Conservation (phyloP, 805 yeast species). For the Cyberlindnera euphorbiiphila region DNA sequence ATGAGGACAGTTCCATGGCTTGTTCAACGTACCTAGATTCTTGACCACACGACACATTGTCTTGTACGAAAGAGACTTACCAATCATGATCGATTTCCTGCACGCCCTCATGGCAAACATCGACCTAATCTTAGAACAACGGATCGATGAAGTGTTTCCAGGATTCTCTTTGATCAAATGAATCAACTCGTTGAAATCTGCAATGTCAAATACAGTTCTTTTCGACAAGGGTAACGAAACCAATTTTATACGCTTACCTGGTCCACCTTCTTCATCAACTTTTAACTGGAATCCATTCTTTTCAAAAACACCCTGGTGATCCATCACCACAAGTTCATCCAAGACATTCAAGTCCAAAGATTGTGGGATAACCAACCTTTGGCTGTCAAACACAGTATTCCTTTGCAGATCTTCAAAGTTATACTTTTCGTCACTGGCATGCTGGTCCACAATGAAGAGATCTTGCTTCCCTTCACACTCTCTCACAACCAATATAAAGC, state of each 20-base stretch:
- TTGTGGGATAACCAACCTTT: slow-evolving; percentile 61
- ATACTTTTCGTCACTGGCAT: slow-evolving; percentile 94
- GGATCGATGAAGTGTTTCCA: slow-evolving; percentile 36
- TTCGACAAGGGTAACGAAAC: slow-evolving; percentile 72
- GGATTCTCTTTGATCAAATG: slow-evolving; percentile 58
- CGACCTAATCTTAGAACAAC: slow-evolving; percentile 74
- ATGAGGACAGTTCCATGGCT: slow-evolving; percentile 95
- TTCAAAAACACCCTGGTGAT: slow-evolving; percentile 51
- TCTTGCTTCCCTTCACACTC: slow-evolving; percentile 48
- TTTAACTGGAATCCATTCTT: slow-evolving; percentile 74
- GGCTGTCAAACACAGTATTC: slow-evolving; percentile 56
- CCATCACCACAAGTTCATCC: slow-evolving; percentile 72
- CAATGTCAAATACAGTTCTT: slow-evolving; percentile 56
- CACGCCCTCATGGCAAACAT: slow-evolving; percentile 97
- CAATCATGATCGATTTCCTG: slow-evolving; percentile 91
- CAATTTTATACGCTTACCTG: slow-evolving; percentile 56
- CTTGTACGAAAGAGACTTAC: slow-evolving; percentile 53
- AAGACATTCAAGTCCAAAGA: slow-evolving; percentile 63
- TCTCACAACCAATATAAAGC: slow-evolving; percentile 77
- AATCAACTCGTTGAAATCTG: slow-evolving; percentile 73
- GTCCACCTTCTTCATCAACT: slow-evolving; percentile 45
- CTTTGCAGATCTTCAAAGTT: slow-evolving; percentile 74
- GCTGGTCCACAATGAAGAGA: slow-evolving; percentile 90
- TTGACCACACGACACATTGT: slow-evolving; percentile 69
- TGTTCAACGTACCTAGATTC: slow-evolving; percentile 66